Evolutionary conservation across 805 yeast species (phyloP), one percentile per base, ranked within the genome.

Genomic region (Priceomyces melissophilus): DNA sequence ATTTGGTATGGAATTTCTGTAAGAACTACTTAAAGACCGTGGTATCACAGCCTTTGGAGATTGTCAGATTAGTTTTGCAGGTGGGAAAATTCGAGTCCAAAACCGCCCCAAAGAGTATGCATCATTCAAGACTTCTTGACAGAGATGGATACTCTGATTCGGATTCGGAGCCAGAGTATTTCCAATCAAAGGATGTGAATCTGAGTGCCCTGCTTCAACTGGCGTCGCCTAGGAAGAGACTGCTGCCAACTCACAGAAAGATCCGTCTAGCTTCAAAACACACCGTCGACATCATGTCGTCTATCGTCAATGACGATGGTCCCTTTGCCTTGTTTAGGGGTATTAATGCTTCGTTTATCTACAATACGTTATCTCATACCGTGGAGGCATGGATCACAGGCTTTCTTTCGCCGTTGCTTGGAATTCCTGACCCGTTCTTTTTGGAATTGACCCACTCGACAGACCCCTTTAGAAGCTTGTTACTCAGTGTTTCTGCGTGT

Each of bases 351-450:
- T 75, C 95, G 0, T 91, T 89, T 53, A 71, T 93, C 13, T 75
- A 84, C 56, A 83, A 77, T 40, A 84, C 95, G 0, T 67, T 88
- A 13, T 78, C 83, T 2, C 78, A 81, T 37, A 84, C 96, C 0
- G 65, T 89, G 35, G 91, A 87, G 55, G 87, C 96, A 1, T 90
- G 98, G 97, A 71, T 89, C 36, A 84, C 95, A 0, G 96, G 96
- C 3, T 78, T 90, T 47, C 57, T 89, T 6, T 82, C 96, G 3
- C 93, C 96, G 2, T 65, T 87, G 35, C 60, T 86, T 39, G 83
- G 85, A 13, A 78, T 88, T 25, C 96, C 96, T 0, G 97, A 90
- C 57, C 96, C 96, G 2, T 79, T 81, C 46, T 84, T 88, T 58
- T 81, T 88, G 50, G 96, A 87, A 47, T 73, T 85, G 38, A 73